These are phyloP conservation scores for Trametes polyzona DNA, from an alignment of 1,284 basidiomycete species.

Conservation along the genomic window DNA sequence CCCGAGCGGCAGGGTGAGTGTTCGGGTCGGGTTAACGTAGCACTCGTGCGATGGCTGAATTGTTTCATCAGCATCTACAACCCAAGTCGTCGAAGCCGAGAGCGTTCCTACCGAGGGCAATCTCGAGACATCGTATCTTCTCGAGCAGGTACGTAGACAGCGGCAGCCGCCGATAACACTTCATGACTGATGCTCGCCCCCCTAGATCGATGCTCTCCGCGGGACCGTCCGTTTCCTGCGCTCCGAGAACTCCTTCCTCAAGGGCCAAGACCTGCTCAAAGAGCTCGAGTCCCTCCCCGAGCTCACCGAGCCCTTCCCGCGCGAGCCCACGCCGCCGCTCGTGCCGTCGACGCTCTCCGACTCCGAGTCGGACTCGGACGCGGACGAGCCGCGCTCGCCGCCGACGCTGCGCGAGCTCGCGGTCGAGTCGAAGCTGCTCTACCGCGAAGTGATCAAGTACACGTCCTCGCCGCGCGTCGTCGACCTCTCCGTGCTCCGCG, in stretches of 20 bases:
- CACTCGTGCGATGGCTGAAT: constrained; percentile 16
- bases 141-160: constrained; percentile 71
- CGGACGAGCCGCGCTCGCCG: constrained; percentile 41
- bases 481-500: constrained; percentile 70
- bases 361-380: constrained; percentile 61
- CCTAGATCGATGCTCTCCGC: constrained; percentile 86
- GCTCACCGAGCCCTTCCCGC: constrained; percentile 52
- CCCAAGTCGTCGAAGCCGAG: constrained; percentile 62
- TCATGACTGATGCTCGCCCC: constrained; percentile 10
- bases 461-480: constrained; percentile 81
- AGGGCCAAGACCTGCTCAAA: constrained; percentile 83
- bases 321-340: constrained; percentile 61
- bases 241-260: constrained; percentile 90
- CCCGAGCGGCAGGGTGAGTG: constrained; percentile 68
- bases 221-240: constrained; percentile 89
- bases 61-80: constrained; percentile 45
- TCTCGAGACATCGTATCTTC: constrained; percentile 81
- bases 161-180: constrained; percentile 12
- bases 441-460: constrained; percentile 82
- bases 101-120: constrained; percentile 72
- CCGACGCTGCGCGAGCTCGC: constrained; percentile 68
- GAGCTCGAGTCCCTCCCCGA: constrained; percentile 79
- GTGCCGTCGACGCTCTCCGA: constrained; percentile 66
- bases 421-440: constrained; percentile 81
- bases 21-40: not conserved